Evolutionary conservation across 106 monocot genomes (phyloP), one percentile per base, ranked within the genome.

Genomic region (Dioscorea zingiberensis): DNA sequence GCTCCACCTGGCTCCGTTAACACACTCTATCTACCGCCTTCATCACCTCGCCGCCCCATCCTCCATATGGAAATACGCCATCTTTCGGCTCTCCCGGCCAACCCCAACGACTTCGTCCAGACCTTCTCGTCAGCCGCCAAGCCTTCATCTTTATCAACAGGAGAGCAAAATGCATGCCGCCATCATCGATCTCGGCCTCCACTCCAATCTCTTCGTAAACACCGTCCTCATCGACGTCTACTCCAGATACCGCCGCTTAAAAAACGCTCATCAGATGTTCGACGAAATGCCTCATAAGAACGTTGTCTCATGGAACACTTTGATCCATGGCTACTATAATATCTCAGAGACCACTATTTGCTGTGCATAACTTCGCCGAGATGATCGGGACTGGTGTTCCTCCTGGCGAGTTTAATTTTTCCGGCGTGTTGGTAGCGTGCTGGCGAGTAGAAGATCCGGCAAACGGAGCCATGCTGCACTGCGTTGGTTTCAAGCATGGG

Each of bases 211-310:
- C 51, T 84, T 78, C 70, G 27, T 83, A n/a, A 27, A 14, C 57
- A 75, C 74, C 14, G 68, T 69, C 23, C 74, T 88, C 6, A 46
- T 83, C 63, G 47, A 67, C 11, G 4, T 72, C 8, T 84, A 88
- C 55, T 78, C 48, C 16, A 71, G 70, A 44, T 74, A 53, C 47
- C 5, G 27, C 15, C 17, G 30, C 3, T 47, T 73, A 30, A 1
- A 15, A 1, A 46, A 32, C 1, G 80, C 85, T 1, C 77, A 74
- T 0, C 21, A 68, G 28, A 18, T 81, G 67, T 85, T 85, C 64
- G 81, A 77, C 48, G 74, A 85, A 77, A 77, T 81, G 77, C 80
- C 70, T 0, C 47, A 57, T 0, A 13, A 67, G 44, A 81, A 74
- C 47, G 73, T 32, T 0, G 80, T 85, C 26, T 58, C 80, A 3